Base-by-base conservation (phyloP, 78 protist genomes). In the Tieghemostelium lacteum region DNA sequence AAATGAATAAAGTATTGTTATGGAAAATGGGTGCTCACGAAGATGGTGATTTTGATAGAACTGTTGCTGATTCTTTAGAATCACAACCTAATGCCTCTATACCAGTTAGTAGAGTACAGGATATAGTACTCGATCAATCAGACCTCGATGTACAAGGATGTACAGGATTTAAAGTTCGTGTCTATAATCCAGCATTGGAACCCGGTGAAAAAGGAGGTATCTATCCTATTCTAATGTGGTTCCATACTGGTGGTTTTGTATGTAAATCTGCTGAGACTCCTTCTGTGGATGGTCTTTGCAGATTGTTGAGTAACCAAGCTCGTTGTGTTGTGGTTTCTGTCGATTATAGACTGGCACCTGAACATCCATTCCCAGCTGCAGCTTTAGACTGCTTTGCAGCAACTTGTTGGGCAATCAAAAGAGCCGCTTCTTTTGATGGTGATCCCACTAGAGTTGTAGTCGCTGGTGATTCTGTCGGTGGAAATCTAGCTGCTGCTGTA, bases 11-110 rank as follows among this genome's bases (percentile, higher is more conserved):
- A 67, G 66, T 80, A 19, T 80, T 80, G 29, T 10, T 80, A 4
- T 80, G 88, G 87, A 80, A 70, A 67, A 80, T 80, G 88, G 88
- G 88, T 34, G 88, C 88, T 37, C 76, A 80, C 28, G 88, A 80
- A 7, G 88, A 67, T 40, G 88, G 88, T 28, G 88, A 80, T 40
- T 80, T 80, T 57, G 73, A 80, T 57, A 80, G 88, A 67, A 45
- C 60, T 39, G 69, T 80, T 20, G 26, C 67, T 22, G 88, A 80
- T 80, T 45, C 67, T 29, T 54, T 66, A 10, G 88, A 80, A 31
- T 66, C 28, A n/a, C 26, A 39, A 26, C 88, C 88, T 34, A 52
- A 75, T 34, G 67, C 28, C 28, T 62, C 76, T 19, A 80, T 80
- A 29, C 88, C 88, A 50, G 88, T 80, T 17, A 66, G 76, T 66